Evolutionary conservation across 345 rosid genomes (phyloP).

Genomic region (Salix suchowensis): DNA sequence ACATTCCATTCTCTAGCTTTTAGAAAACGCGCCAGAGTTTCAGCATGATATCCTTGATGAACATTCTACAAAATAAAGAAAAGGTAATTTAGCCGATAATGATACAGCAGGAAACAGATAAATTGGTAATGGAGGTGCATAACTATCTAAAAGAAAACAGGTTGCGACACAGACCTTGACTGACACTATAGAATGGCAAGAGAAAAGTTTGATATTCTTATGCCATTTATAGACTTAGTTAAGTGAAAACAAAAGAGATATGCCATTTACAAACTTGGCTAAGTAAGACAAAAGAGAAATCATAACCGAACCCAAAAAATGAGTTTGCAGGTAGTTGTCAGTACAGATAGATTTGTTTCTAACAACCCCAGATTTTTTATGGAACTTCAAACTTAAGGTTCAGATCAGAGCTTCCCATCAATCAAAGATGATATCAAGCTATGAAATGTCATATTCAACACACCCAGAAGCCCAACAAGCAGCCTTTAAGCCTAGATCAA

Average conservation of each 20-base stretch:
- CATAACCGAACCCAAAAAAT: background rate
- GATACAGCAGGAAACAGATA: background rate
- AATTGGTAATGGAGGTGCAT: background rate
- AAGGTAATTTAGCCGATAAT: background rate
- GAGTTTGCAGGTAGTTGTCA: background rate
- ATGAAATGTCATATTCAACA: conserved; percentile 9
- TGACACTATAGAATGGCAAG: background rate
- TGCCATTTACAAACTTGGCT: background rate
- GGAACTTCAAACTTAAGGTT: background rate
- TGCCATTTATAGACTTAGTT: background rate
- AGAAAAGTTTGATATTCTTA: background rate
- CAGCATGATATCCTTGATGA: conserved; percentile 78
- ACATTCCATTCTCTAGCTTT: conserved; percentile 95
- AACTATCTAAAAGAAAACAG: background rate
- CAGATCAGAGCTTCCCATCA: conserved; percentile 5
- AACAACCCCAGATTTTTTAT: background rate
- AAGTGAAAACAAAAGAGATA: background rate
- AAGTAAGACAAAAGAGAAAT: background rate
- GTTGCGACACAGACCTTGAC: background rate
- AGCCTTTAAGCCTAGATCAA: background rate
- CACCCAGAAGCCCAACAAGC: conserved; percentile 1
- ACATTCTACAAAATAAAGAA: conserved; percentile 52
- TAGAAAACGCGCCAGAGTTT: conserved; percentile 70
- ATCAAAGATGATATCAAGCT: background rate
- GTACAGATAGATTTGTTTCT: background rate